phyloP scores from a whole-genome alignment of 2,329 filamentous ascomycete genomes.

The Penicillium janthinellum region DNA sequence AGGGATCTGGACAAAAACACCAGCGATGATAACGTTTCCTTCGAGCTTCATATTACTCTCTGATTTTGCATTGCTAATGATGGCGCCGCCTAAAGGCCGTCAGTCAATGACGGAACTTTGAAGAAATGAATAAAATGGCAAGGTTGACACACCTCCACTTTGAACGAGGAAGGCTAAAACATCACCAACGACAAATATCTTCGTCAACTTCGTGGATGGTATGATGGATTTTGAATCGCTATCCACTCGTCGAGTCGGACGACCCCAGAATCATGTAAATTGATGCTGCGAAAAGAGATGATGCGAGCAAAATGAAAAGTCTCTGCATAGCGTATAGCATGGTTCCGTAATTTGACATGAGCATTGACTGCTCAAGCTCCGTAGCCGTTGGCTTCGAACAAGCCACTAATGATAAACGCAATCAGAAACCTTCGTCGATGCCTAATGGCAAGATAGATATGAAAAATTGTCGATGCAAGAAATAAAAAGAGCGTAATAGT shows the following conservation, averaged over 20 bases:
- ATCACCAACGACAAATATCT: constrained; percentile 36
- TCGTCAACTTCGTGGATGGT: constrained; percentile 36
- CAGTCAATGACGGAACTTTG: neutral
- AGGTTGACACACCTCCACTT: constrained; percentile 18
- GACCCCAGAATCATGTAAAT: constrained; percentile 43
- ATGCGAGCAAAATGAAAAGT: constrained; percentile 35
- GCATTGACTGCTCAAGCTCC: constrained; percentile 8
- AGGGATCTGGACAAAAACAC: constrained; percentile 59
- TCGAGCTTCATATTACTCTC: constrained; percentile 8
- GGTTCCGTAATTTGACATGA: neutral
- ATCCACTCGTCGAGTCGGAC: constrained; percentile 35
- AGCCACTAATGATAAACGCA: constrained; percentile 9
- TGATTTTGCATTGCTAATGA: constrained; percentile 17
- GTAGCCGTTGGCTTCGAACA: constrained; percentile 9
- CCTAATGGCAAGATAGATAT: constrained; percentile 4
- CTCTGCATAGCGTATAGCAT: neutral
- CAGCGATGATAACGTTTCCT: constrained; percentile 54
- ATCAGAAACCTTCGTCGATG: constrained; percentile 3
- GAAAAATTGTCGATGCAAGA: neutral
- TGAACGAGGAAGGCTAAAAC: constrained; percentile 34
- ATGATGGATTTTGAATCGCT: constrained; percentile 41
- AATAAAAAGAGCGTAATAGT: constrained; percentile 4
- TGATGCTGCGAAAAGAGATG: constrained; percentile 41
- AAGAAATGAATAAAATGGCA: neutral
- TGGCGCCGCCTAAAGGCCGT: constrained; percentile 15